Evolutionary conservation across 805 yeast species (phyloP).

Genomic region (Kluyveromyces lactis): DNA sequence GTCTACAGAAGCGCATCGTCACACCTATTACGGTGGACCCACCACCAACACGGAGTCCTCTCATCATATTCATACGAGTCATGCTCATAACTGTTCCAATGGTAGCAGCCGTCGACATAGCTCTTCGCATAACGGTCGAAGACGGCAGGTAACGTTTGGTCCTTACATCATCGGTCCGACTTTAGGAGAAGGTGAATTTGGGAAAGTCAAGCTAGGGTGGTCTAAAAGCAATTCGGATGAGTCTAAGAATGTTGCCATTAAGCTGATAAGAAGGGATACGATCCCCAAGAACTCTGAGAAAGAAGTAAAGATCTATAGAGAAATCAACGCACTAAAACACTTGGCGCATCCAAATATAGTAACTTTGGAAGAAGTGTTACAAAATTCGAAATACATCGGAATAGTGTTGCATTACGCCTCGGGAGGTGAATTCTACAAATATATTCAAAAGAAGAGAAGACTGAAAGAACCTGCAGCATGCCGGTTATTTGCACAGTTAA

Average conservation of each 20-base stretch:
- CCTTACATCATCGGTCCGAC: slow-evolving; percentile 87
- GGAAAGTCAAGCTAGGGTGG: slow-evolving; percentile 96
- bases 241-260: slow-evolving; percentile 79
- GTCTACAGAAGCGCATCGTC: slow-evolving; percentile 22
- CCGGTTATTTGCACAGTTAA: slow-evolving; percentile 81
- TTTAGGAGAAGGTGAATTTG: slow-evolving; percentile 96
- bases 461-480: slow-evolving; percentile 84
- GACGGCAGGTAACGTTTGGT: slow-evolving; percentile 77
- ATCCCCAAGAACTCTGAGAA: slow-evolving; percentile 81
- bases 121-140: slow-evolving; percentile 17
- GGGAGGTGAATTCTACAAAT: slow-evolving; percentile 94
- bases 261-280: slow-evolving; percentile 79
- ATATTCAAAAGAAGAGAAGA: slow-evolving; percentile 77
- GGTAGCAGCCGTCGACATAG: neutral
- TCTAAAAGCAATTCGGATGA: slow-evolving; percentile 55
- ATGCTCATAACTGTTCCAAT: too few species aligned
- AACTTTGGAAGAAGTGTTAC: slow-evolving; percentile 82
- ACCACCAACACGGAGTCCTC: neutral
- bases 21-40: slow-evolving; percentile 26
- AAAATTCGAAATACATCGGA: slow-evolving; percentile 91
- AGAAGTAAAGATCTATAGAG: slow-evolving; percentile 85
- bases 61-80: too few species aligned
- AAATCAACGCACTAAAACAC: slow-evolving; percentile 80
- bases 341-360: slow-evolving; percentile 92
- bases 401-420: slow-evolving; percentile 94